Conservation (phyloP, 495 filamentous ascomycete genomes). For the Pyronema omphalodes region DNA sequence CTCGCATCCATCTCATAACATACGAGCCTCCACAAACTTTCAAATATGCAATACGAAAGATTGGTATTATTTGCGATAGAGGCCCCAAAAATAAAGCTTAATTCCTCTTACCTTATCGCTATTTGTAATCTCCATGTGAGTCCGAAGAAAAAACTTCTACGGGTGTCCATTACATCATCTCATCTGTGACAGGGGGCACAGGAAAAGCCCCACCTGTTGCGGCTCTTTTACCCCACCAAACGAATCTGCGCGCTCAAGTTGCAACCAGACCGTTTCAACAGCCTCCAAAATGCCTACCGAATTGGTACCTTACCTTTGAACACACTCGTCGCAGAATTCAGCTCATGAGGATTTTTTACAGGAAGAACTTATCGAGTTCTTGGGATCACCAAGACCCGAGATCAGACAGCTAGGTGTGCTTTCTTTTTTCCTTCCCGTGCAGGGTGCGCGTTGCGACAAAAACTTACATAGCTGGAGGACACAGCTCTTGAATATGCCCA, state of each 20-base stretch:
- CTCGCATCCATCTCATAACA: too few relatives aligned
- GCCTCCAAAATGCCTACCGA: conserved; percentile 13
- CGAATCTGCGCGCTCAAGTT: background rate
- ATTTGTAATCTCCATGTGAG: too few relatives aligned
- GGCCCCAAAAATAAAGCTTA: too few relatives aligned
- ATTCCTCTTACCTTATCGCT: too few relatives aligned
- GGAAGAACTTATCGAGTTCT: conserved; percentile 22
- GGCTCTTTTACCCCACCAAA: conserved; percentile 3
- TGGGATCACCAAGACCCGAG: conserved; percentile 20
- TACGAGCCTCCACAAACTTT: too few relatives aligned
- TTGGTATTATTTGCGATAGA: too few relatives aligned
- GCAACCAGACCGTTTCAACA: background rate
- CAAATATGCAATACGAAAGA: too few relatives aligned
- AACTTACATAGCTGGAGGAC: conserved; percentile 2
- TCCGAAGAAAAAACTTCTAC: too few relatives aligned
- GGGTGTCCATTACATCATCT: too few relatives aligned
- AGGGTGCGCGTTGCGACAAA: too few relatives aligned
- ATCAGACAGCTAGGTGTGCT: conserved; percentile 20
- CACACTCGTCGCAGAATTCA: background rate
- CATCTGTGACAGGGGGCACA: too few relatives aligned
- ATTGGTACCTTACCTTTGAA: conserved; percentile 10
- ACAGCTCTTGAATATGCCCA: conserved; percentile 70
- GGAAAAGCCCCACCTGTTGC: background rate
- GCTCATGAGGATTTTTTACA: conserved; percentile 1
- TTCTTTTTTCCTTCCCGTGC: background rate